Conservation (phyloP, 306 rosid species). For the Begonia peltatifolia region DNA sequence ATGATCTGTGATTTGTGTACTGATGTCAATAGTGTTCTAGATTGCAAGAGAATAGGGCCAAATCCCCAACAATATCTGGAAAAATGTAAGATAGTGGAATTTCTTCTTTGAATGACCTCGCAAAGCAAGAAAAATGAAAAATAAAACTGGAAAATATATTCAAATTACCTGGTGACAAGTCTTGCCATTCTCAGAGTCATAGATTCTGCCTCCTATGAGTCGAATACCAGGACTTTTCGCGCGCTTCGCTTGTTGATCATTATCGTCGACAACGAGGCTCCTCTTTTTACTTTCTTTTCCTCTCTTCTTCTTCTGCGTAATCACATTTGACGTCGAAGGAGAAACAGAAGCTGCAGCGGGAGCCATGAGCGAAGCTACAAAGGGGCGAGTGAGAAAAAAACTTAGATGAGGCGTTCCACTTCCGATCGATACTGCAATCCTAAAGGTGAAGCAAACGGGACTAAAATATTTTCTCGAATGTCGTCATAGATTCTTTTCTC, state of each 20-base stretch:
- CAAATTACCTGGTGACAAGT: conserved; percentile 52
- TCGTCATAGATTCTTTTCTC: conserved; percentile 1
- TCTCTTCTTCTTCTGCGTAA: conserved; percentile 1
- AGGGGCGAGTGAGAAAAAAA: background rate
- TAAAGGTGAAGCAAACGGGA: no score
- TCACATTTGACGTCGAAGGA: background rate
- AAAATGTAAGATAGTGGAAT: no score
- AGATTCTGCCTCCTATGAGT: conserved; percentile 26
- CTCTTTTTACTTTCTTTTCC: conserved; percentile 17
- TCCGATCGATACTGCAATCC: no score
- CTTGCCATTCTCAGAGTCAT: conserved; percentile 39
- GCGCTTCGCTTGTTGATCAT: conserved; percentile 16
- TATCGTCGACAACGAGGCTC: background rate
- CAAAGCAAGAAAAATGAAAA: background rate
- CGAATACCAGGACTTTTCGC: conserved; percentile 26
- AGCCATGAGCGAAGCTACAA: conserved; percentile 6
- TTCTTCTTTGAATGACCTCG: background rate
- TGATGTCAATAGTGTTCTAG: background rate
- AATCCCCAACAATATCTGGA: background rate
- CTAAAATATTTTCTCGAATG: background rate
- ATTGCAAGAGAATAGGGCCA: background rate
- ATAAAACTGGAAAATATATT: background rate
- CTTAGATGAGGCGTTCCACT: background rate
- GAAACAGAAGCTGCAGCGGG: conserved; percentile 6
- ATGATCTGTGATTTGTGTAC: no score